phyloP scores from a whole-genome alignment of 2,329 filamentous ascomycete genomes.

The Triangularia verruculosa region DNA sequence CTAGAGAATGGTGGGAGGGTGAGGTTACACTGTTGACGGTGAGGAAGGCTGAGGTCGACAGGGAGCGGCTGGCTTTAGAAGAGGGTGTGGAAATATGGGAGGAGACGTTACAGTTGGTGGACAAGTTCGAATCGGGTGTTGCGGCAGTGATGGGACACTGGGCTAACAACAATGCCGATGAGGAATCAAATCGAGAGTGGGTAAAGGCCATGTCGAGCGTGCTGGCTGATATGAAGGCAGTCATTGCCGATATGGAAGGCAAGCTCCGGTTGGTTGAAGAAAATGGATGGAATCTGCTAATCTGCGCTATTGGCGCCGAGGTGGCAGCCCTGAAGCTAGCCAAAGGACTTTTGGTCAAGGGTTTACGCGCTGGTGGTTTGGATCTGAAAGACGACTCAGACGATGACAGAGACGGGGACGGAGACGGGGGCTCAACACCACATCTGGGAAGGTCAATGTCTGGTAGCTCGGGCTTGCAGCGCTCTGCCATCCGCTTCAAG shows the following conservation, averaged over 20 bases:
- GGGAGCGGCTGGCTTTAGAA: conserved; percentile 63
- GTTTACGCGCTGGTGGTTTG: conserved; percentile 33
- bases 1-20: conserved; percentile 65
- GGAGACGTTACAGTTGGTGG: conserved; percentile 56
- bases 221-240: conserved; percentile 53
- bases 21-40: conserved; percentile 57
- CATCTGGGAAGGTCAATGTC: conserved; percentile 20
- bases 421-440: conserved; percentile 21
- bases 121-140: conserved; percentile 63
- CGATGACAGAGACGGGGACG: conserved; percentile 12
- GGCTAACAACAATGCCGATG: conserved; percentile 20
- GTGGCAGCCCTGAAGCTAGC: conserved; percentile 36
- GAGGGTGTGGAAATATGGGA: conserved; percentile 67
- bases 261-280: conserved; percentile 55
- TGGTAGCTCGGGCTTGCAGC: not conserved
- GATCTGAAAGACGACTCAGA: conserved; percentile 22
- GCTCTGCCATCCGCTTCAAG: not conserved
- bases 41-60: conserved; percentile 54
- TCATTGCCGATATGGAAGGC: conserved; percentile 54
- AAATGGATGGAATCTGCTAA: conserved; percentile 69
- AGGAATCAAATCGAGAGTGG: conserved; percentile 27
- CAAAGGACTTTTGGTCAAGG: conserved; percentile 30
- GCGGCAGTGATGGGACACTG: conserved; percentile 49
- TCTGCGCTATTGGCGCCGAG: conserved; percentile 71
- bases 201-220: conserved; percentile 41